These are phyloP conservation scores for Chlamydomonas incerta DNA, from an alignment of 139 green algal genomes.

Conservation along the genomic window DNA sequence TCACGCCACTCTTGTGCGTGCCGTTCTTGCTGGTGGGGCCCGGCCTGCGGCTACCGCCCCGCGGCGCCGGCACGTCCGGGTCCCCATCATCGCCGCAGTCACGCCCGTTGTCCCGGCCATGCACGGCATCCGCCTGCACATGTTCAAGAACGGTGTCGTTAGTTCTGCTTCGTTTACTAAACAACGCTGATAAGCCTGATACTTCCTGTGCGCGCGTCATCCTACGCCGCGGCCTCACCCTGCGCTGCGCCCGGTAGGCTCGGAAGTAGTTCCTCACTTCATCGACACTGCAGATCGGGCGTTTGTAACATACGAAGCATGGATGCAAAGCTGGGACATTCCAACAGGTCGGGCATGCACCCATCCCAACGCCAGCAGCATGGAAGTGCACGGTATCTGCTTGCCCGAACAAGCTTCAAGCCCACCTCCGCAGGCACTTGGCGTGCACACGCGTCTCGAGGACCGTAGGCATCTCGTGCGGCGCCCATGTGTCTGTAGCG, in stretches of 20 bases:
- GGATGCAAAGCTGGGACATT: background rate
- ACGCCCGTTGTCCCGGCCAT: background rate
- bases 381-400: background rate
- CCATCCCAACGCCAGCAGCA: background rate
- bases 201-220: background rate
- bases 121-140: background rate
- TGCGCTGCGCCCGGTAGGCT: background rate
- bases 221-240: background rate
- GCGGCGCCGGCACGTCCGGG: background rate
- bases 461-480: conserved; percentile 37
- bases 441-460: conserved; percentile 29
- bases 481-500: background rate
- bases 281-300: conserved; percentile 11
- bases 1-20: too few relatives aligned
- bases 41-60: background rate
- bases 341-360: background rate
- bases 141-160: background rate
- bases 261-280: conserved; percentile 36
- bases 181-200: background rate
- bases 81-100: background rate
- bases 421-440: conserved; percentile 27
- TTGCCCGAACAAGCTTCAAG: background rate
- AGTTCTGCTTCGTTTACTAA: background rate
- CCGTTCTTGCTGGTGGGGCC: background rate
- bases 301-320: background rate